Base-by-base conservation (phyloP, 352 stramenopile genomes). In the Globisporangium camurandrum region DNA sequence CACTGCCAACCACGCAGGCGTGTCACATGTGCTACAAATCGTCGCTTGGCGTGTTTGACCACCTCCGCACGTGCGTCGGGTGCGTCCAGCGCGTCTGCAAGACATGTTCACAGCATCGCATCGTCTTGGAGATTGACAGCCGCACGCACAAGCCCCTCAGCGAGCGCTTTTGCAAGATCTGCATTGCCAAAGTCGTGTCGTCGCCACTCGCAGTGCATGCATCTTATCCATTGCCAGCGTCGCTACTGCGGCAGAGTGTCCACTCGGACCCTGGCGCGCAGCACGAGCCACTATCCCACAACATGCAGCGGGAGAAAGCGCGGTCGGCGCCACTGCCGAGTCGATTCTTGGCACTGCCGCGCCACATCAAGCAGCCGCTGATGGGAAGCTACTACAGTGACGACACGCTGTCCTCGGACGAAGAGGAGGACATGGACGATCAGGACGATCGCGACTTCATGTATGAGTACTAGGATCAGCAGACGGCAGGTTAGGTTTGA, bases 61-160 rank as follows among this genome's bases (percentile, higher is more conserved):
- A 41, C 27, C 28, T 48, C 2, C 38, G 14, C 6, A 39, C 31
- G 23, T 77, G 67, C 37, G 40, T 55, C 24, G 62, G 57, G 11
- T 77, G 67, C 27, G 44, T 59, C 17, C 38, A 78, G 62, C 69
- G 46, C 22, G 64, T 70, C 8, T 78, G 68, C 55, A 68, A 65
- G 53, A 53, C 62, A 27, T 78, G 68, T 46, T 43, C 45, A n/a
- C 30, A 43, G 30, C 16, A 44, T 30, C 53, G 30, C 16, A 8
- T 12, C 33, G 11, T 55, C 14, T 59, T 59, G 23, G 46, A 55
- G 22, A 27, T 54, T 5, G 45, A 59, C 26, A 12, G 12, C 12
- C 53, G 53, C 24, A 49, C 26, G n/a, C 28, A 36, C 8, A 44
- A 40, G 22, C 41, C 50, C 0, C 20, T 57, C 27, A 31, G 37